Percentiles rank a stretch among this genome's conserved stretches.
Conservation (phyloP, 2,329 filamentous ascomycete genomes). For the Fusarium transvaalense region DNA sequence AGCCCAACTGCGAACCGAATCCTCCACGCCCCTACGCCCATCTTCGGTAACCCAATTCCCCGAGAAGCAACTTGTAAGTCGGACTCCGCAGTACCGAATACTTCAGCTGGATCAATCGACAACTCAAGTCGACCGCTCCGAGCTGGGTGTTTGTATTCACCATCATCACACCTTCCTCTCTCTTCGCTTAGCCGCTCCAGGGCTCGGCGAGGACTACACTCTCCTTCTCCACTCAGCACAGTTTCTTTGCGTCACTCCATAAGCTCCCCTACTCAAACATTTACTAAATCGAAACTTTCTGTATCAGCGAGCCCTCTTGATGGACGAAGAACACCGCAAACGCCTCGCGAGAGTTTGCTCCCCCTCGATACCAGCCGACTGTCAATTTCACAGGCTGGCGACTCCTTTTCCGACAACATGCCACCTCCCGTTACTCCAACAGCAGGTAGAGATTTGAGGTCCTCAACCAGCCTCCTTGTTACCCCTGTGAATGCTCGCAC, state of each 20-base stretch:
- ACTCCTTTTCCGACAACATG: constrained; percentile 54
- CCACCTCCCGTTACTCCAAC: constrained; percentile 84
- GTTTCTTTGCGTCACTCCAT: constrained; percentile 47
- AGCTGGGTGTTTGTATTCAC: constrained; percentile 51
- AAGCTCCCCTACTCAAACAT: constrained; percentile 54
- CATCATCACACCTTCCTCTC: constrained; percentile 52
- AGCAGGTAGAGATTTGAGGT: constrained; percentile 63
- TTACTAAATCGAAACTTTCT: constrained; percentile 64
- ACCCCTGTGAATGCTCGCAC: constrained; percentile 77
- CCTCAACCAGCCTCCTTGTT: constrained; percentile 69
- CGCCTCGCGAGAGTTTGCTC: constrained; percentile 79
- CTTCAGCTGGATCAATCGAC: constrained; percentile 27
- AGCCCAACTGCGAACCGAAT: constrained; percentile 61
- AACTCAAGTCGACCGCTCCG: constrained; percentile 45
- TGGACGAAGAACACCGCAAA: constrained; percentile 75
- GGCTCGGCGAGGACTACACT: constrained; percentile 49
- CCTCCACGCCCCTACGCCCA: constrained; percentile 58
- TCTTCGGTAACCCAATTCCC: constrained; percentile 53
- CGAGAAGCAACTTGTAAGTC: constrained; percentile 62
- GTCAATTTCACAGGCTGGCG: constrained; percentile 77
- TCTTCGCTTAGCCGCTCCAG: constrained; percentile 55
- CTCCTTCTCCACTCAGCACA: constrained; percentile 53
- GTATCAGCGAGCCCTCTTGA: constrained; percentile 73
- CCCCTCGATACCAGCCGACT: constrained; percentile 85
- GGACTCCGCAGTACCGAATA: constrained; percentile 37